A percentile compares a stretch with the other conserved stretches of the same genome.
These are phyloP conservation scores for Candida sithepensis DNA, from an alignment of 805 yeast genomes.

Conservation along the genomic window DNA sequence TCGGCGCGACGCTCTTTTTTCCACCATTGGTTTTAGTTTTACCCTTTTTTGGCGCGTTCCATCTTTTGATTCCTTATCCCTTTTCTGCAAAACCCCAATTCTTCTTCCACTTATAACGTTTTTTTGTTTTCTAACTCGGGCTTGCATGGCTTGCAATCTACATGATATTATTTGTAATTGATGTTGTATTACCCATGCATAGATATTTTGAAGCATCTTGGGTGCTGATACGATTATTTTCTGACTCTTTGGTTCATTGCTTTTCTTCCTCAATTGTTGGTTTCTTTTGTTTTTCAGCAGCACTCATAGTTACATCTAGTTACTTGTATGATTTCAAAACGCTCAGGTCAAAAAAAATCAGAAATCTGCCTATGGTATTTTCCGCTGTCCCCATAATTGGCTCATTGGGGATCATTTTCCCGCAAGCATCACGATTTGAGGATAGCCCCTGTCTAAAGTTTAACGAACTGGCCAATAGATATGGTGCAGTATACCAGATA, in stretches of 20 bases:
- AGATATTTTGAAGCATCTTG: no score
- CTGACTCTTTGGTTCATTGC: no score
- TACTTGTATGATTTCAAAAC: no score
- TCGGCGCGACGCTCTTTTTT: background rate
- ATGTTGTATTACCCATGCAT: no score
- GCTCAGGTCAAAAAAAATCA: slow-evolving; percentile 16
- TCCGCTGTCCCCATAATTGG: slow-evolving; percentile 27
- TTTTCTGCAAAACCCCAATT: background rate
- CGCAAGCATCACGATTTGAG: slow-evolving; percentile 16
- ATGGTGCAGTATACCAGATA: slow-evolving; percentile 55
- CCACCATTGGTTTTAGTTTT: background rate
- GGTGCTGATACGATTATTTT: no score
- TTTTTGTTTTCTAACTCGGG: no score
- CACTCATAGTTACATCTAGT: no score
- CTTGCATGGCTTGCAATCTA: no score
- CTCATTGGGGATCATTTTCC: slow-evolving; percentile 22
- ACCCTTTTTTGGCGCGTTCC: background rate
- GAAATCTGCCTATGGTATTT: slow-evolving; percentile 17
- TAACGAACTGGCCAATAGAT: slow-evolving; percentile 39
- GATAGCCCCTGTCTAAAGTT: slow-evolving; percentile 46
- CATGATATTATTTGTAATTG: no score
- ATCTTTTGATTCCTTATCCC: background rate
- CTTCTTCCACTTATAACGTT: no score
- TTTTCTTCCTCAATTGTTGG: no score
- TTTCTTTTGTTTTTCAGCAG: background rate